Conservation (phyloP, 208 protist species). For the Wallacemonas sp. region DNA sequence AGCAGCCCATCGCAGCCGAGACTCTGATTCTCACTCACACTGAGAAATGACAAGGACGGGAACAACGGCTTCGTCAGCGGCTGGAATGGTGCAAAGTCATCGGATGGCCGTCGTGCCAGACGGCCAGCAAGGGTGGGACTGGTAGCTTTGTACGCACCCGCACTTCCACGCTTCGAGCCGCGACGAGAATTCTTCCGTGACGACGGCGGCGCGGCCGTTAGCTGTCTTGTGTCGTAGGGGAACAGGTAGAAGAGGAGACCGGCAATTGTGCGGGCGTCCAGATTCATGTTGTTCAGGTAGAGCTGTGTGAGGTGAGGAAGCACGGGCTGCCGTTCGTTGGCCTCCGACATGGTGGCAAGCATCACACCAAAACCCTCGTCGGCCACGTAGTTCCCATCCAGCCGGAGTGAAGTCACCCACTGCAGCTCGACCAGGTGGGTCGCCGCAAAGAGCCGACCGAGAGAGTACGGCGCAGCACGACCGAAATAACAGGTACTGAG, state of each 20-base stretch:
- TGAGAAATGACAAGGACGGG: slow-evolving; percentile 62
- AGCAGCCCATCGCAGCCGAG: slow-evolving; percentile 56
- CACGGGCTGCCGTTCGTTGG: slow-evolving; percentile 41
- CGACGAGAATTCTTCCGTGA: neutral
- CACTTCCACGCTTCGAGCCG: neutral
- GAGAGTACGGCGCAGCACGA: slow-evolving; percentile 66
- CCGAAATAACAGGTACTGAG: slow-evolving; percentile 78
- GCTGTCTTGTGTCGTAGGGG: slow-evolving; percentile 41
- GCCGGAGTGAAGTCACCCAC: slow-evolving; percentile 70
- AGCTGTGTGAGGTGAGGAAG: slow-evolving; percentile 68
- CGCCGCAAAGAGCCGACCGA: slow-evolving; percentile 61
- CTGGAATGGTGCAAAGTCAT: slow-evolving; percentile 30
- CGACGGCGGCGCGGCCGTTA: neutral
- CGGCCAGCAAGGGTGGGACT: neutral
- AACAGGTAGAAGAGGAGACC: slow-evolving; percentile 75
- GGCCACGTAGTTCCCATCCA: slow-evolving; percentile 85
- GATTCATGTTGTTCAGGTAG: slow-evolving; percentile 85
- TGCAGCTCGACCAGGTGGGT: slow-evolving; percentile 51
- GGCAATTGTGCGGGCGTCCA: slow-evolving; percentile 47
- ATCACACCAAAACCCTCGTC: slow-evolving; percentile 71
- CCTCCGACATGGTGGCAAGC: slow-evolving; percentile 57
- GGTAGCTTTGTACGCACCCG: neutral
- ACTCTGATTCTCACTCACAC: slow-evolving; percentile 74
- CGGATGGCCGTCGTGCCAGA: slow-evolving; percentile 17
- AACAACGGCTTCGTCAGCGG: slow-evolving; percentile 48